Evolutionary conservation across 2,329 filamentous ascomycete genomes (phyloP).

Genomic region (Colletotrichum sp.): DNA sequence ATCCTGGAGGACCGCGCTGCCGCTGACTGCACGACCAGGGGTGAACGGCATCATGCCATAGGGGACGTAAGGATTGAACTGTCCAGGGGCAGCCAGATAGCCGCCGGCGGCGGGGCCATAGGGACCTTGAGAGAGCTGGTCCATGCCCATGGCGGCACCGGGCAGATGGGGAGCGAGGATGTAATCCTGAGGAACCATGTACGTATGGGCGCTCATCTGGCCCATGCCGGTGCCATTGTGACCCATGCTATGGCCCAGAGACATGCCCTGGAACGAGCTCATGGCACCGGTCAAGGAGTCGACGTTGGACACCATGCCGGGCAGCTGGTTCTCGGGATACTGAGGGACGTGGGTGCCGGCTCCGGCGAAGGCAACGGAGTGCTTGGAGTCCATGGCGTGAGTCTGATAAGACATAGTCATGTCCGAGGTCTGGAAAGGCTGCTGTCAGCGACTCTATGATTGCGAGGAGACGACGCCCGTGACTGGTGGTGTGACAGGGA

Average conservation of each 20-base stretch:
- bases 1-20: slow-evolving; percentile 41
- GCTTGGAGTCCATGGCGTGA: slow-evolving; percentile 41
- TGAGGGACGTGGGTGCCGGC: slow-evolving; percentile 3
- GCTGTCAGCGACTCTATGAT: background rate
- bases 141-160: slow-evolving; percentile 36
- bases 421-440: background rate
- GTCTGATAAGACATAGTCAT: slow-evolving; percentile 38
- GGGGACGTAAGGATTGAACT: slow-evolving; percentile 33
- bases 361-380: slow-evolving; percentile 27
- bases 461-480: background rate
- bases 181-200: slow-evolving; percentile 42
- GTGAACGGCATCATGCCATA: slow-evolving; percentile 55
- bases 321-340: slow-evolving; percentile 19
- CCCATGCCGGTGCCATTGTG: slow-evolving; percentile 23
- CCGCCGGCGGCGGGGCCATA: slow-evolving; percentile 40
- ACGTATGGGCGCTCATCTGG: slow-evolving; percentile 37
- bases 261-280: slow-evolving; percentile 31
- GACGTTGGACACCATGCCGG: slow-evolving; percentile 13
- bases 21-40: slow-evolving; percentile 47
- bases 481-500: background rate
- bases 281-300: slow-evolving; percentile 13
- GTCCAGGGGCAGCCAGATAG: slow-evolving; percentile 39
- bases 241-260: slow-evolving; percentile 37
- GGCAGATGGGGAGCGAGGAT: slow-evolving; percentile 38
- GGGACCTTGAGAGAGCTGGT: slow-evolving; percentile 27